These are phyloP conservation scores for Lizonia empirigonia DNA, from an alignment of 2,329 filamentous ascomycete species.

Conservation along the genomic window DNA sequence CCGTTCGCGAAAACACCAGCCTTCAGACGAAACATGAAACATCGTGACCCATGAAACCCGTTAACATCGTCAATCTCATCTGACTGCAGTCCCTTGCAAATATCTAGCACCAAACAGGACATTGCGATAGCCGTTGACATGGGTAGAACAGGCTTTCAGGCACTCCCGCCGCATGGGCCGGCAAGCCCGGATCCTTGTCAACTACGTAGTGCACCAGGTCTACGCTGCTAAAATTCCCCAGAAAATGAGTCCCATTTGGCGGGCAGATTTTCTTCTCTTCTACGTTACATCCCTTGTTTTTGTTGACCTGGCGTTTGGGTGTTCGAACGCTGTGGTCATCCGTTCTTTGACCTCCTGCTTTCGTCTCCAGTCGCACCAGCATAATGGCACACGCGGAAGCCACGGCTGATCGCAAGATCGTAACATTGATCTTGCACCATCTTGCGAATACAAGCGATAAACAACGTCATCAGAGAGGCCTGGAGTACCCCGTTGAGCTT, in stretches of 20 bases:
- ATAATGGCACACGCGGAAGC: slow-evolving; percentile 33
- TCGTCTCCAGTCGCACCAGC: slow-evolving; percentile 13
- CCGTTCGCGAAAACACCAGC: neutral
- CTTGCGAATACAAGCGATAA: slow-evolving; percentile 42
- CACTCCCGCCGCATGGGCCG: slow-evolving; percentile 15
- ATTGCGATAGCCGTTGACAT: slow-evolving; percentile 21
- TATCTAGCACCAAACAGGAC: neutral
- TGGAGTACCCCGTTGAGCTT: slow-evolving; percentile 41
- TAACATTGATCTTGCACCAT: slow-evolving; percentile 34
- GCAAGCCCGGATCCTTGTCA: slow-evolving; percentile 15
- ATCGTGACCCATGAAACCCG: neutral
- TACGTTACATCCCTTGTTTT: slow-evolving; percentile 14
- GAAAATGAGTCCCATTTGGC: slow-evolving; percentile 4
- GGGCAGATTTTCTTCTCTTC: slow-evolving; percentile 3
- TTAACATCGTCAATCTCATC: slow-evolving; percentile 6
- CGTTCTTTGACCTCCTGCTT: slow-evolving; percentile 12
- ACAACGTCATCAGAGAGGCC: slow-evolving; percentile 38
- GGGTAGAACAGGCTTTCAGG: slow-evolving; percentile 21
- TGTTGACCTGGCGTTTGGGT: slow-evolving; percentile 15
- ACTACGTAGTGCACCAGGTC: slow-evolving; percentile 15
- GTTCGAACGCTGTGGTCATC: slow-evolving; percentile 10
- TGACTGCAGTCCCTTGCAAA: slow-evolving; percentile 7
- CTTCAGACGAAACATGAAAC: slow-evolving; percentile 2
- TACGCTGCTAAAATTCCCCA: slow-evolving; percentile 4
- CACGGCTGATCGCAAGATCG: slow-evolving; percentile 32